These are phyloP conservation scores for Pseudogymnoascus sp. DNA, from an alignment of 2,329 filamentous ascomycete species.

Conservation along the genomic window DNA sequence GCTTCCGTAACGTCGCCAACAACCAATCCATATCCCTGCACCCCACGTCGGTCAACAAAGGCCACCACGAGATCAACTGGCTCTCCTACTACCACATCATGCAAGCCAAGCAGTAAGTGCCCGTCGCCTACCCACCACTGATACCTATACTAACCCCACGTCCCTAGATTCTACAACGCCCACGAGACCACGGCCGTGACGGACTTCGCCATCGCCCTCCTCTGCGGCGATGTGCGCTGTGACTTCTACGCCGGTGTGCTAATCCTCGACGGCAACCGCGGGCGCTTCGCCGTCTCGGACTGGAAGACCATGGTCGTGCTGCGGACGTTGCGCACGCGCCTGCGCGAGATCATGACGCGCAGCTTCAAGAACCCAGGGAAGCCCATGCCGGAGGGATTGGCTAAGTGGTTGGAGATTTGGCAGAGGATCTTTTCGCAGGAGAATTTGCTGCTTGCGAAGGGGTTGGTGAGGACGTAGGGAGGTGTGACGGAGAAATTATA, in stretches of 20 bases:
- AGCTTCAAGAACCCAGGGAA: constrained; percentile 62
- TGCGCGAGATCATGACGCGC: constrained; percentile 67
- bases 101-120: constrained; percentile 70
- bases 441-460: constrained; percentile 4
- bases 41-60: constrained; percentile 82
- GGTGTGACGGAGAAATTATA: background rate
- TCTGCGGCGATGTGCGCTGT: constrained; percentile 83
- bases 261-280: constrained; percentile 76
- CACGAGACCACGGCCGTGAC: constrained; percentile 79
- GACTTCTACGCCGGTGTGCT: constrained; percentile 83
- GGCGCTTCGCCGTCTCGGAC: constrained; percentile 73
- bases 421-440: constrained; percentile 54
- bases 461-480: background rate
- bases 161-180: constrained; percentile 70
- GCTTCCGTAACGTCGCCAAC: constrained; percentile 84
- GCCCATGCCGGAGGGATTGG: constrained; percentile 55
- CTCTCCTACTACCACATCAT: constrained; percentile 96
- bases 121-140: background rate
- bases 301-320: constrained; percentile 91
- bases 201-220: constrained; percentile 71
- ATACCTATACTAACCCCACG: constrained; percentile 18
- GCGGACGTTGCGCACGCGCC: constrained; percentile 65
- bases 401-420: constrained; percentile 68
- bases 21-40: constrained; percentile 86
- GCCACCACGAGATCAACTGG: constrained; percentile 60